Base-by-base conservation (phyloP, 345 rosid genomes). In the Geranium brycei region DNA sequence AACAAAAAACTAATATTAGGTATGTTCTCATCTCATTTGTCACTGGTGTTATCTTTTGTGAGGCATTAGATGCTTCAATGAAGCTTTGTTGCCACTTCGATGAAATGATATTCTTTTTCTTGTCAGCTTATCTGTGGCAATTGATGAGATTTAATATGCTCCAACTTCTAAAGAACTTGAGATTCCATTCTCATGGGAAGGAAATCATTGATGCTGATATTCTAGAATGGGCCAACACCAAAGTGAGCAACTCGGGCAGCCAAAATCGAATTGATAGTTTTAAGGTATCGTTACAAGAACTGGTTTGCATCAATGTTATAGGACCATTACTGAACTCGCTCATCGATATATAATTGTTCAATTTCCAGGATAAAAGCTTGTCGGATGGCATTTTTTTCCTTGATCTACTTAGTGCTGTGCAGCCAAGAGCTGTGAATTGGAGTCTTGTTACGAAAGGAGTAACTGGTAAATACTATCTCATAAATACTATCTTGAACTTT, bases 141-240 rank as follows among this genome's bases (percentile, higher is more conserved):
- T 71, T 90, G 77, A 93, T 93, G 99, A 84, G 99, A 80, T 88
- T 62, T 75, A 90, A 88, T 75, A 88, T 88, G 69, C 85, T 93
- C 66, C 99, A 93, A 82, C 99, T 93, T 58, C 81, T 90, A 17
- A 86, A 79, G 81, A 85, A 90, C 80, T 81, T 93, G 81, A 87
- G 99, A 79, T 88, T 78, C 60, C 95, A 90, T 72, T 85, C 97
- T 59, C 83, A 85, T 70, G 95, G 96, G 19, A 93, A 86, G 69
- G 99, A 90, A 68, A 86, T 93, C 66, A 77, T 71, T 23, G 97
- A 93, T 72, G 82, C 75, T 60, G 96, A 90, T 77, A 93, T 93
- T 72, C 74, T 93, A 73, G 77, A 79, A 31, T 93, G 99, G 99
- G 99, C 99, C 19, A 93, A 90, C 70, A 77, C 74, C 73, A 80